Base-by-base conservation (phyloP, 176 grass and related monocot genomes). In the Oryza longistaminata region DNA sequence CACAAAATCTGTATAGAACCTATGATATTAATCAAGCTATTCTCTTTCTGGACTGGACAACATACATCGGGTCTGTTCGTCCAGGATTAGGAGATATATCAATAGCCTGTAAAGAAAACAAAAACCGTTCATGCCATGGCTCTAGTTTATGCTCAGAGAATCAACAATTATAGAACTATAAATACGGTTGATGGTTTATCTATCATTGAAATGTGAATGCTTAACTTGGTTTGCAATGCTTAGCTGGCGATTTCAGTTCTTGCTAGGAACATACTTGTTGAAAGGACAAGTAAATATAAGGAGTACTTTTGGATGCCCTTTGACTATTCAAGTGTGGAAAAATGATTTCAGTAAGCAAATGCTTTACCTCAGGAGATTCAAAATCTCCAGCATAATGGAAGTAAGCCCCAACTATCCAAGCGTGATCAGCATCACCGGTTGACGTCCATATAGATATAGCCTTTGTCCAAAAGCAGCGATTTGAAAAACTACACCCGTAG, bases 361-460 rank as follows among this genome's bases (percentile, higher is more conserved):
- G 33, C 9, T 82, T 50, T 90, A 98, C 95, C 88, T 79, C 80
- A 66, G 95, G 87, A 29, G 91, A 87, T 82, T 98, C 95, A 64
- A 98, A 98, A 80, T 87, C 93, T 88, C 77, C 91, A 71, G 91
- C 87, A 83, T 95, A 98, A 68, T 98, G 95, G 76, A 92, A 98
- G 73, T 95, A 98, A 62, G 95, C 85, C 2, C 93, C 95, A 88
- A 98, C 93, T 58, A 98, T 95, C 95, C 95, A 93, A 80, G 83
- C 95, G 90, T 95, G 93, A 70, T 98, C 95, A 26, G 66, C 91
- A 82, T 98, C 95, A 83, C 95, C 91, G 34, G 95, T 98, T 84
- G 95, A 93, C 64, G 95, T 98, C 95, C 95, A 98, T 75, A 98
- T 92, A 68, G 95, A 98, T 89, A 95, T 88, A 81, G 91, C 95